phyloP scores from a whole-genome alignment of 345 rosid species.

The Noccaea caerulescens region DNA sequence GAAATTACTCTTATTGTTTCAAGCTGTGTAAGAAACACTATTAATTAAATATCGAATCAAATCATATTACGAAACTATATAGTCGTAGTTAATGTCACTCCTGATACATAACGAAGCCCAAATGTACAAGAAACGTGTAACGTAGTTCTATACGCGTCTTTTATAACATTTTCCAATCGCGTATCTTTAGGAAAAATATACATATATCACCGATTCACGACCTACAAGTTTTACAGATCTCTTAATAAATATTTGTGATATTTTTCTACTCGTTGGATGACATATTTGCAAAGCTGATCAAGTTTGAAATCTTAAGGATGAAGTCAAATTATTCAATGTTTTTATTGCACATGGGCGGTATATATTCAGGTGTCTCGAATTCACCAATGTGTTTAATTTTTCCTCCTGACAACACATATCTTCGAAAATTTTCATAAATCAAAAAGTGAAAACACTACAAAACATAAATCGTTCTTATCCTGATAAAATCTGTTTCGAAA shows the following conservation, averaged over 20 bases:
- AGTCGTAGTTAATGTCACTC: neutral
- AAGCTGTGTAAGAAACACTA: slow-evolving; percentile 10
- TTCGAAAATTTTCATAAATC: neutral
- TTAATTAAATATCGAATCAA: slow-evolving; percentile 22
- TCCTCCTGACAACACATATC: neutral
- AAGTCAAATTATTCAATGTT: slow-evolving; percentile 4
- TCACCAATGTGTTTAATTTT: neutral
- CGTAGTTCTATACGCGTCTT: slow-evolving; percentile 28
- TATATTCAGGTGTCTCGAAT: slow-evolving; percentile 6
- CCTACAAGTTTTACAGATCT: slow-evolving; percentile 13
- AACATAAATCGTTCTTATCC: neutral
- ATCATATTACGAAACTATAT: slow-evolving; percentile 20
- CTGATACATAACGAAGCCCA: neutral
- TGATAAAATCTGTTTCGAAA: neutral
- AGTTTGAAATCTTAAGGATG: neutral
- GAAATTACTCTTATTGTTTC: neutral
- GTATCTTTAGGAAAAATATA: slow-evolving; percentile 7
- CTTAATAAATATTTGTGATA: neutral
- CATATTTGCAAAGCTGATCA: slow-evolving; percentile 11
- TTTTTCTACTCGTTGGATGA: slow-evolving; percentile 10
- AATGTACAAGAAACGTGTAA: slow-evolving; percentile 40
- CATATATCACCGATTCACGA: slow-evolving; percentile 28
- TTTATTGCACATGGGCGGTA: slow-evolving; percentile 8
- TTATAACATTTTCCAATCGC: neutral
- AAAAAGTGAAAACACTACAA: neutral